Percentiles rank a stretch among this genome's conserved stretches.
Evolutionary conservation across 345 rosid species (phyloP).

Genomic region (Eucalyptus leucophloia): DNA sequence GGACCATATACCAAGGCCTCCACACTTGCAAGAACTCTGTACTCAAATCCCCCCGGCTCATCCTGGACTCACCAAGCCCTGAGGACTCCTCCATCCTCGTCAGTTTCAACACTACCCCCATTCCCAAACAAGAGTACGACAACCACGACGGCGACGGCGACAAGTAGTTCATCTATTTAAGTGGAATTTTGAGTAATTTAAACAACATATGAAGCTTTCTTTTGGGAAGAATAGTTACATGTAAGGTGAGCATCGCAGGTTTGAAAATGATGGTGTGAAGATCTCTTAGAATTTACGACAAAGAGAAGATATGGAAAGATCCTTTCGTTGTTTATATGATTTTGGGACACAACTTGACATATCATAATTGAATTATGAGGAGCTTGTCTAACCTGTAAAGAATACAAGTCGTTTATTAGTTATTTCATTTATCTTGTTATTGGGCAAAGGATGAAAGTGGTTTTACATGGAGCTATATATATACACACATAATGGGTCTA

Average conservation of each 20-base stretch:
- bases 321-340: not conserved
- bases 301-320: too few relatives aligned
- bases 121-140: not conserved
- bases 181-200: too few relatives aligned
- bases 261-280: not conserved
- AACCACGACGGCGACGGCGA: too few relatives aligned
- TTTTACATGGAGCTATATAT: not conserved
- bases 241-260: not conserved
- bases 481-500: too few relatives aligned
- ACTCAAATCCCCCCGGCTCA: not conserved
- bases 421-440: too few relatives aligned
- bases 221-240: not conserved
- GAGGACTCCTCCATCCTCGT: conserved; percentile 1
- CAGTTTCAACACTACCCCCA: conserved; percentile 1
- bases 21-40: conserved; percentile 19
- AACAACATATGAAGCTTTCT: too few relatives aligned
- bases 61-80: not conserved
- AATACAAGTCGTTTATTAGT: too few relatives aligned
- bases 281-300: too few relatives aligned
- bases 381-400: not conserved
- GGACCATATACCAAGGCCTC: conserved; percentile 23
- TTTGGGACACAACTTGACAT: not conserved
- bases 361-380: too few relatives aligned
- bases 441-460: not conserved
- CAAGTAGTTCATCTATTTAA: too few relatives aligned